Percentiles rank a stretch among this genome's conserved stretches.
Conservation (phyloP, 2,329 filamentous ascomycete species). For the Aureobasidium zeae region DNA sequence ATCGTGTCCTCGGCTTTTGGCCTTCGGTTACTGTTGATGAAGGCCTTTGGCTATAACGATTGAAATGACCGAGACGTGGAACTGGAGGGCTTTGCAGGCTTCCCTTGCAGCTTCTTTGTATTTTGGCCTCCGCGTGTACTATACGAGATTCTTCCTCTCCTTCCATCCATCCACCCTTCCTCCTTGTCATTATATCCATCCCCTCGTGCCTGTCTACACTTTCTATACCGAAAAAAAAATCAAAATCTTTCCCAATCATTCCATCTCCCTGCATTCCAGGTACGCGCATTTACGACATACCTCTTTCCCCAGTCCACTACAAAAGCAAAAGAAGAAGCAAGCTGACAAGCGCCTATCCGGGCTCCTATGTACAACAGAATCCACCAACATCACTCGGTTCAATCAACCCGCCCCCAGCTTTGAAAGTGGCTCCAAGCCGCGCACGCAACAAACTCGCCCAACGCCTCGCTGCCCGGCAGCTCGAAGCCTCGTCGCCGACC, state of each 20-base stretch:
- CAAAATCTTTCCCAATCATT: not conserved
- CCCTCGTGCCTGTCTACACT: not conserved
- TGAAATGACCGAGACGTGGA: not conserved
- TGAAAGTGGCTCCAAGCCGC: conserved; percentile 78
- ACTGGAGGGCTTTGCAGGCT: not conserved
- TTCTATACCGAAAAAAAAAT: not conserved
- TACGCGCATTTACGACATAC: conserved; percentile 1
- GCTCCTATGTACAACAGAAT: not conserved
- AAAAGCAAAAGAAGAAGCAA: too few species aligned
- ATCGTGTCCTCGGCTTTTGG: conserved; percentile 3
- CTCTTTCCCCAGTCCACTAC: conserved; percentile 4
- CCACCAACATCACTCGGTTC: conserved; percentile 9
- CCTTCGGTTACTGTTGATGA: too few species aligned
- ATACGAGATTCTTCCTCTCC: conserved; percentile 10
- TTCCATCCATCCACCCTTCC: not conserved
- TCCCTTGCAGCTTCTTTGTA: not conserved
- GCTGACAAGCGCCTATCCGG: not conserved
- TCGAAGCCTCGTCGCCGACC: conserved; percentile 23
- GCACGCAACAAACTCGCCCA: conserved; percentile 86
- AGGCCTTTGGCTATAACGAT: conserved; percentile 13
- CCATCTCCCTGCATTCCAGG: not conserved
- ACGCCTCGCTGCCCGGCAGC: conserved; percentile 52
- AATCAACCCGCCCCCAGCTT: conserved; percentile 44
- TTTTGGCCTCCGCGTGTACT: conserved; percentile 4
- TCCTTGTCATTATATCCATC: not conserved